These are phyloP conservation scores for Strigomonas galati DNA, from an alignment of 208 protist genomes.

Conservation along the genomic window DNA sequence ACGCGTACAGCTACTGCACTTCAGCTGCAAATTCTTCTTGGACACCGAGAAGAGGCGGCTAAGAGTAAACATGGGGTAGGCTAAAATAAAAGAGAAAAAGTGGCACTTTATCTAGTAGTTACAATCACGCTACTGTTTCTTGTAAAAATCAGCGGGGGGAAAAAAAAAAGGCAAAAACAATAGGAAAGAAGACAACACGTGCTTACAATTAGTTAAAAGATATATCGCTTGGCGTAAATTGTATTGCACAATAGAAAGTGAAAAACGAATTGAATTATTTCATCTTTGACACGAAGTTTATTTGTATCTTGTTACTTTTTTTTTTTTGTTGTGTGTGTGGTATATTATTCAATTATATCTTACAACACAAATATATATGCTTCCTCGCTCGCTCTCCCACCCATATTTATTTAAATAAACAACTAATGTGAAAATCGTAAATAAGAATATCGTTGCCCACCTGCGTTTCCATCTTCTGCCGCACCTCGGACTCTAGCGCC, in stretches of 20 bases:
- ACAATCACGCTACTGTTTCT: no score
- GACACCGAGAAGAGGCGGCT: slow-evolving; percentile 27
- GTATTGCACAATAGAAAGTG: no score
- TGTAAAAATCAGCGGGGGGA: not conserved
- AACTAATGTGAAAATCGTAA: slow-evolving; percentile 25
- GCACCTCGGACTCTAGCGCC: slow-evolving; percentile 37
- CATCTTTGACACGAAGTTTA: no score
- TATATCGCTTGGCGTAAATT: no score
- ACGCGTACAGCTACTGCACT: slow-evolving; percentile 54
- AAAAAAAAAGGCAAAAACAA: slow-evolving; percentile 5
- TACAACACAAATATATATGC: not conserved
- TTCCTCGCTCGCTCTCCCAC: not conserved
- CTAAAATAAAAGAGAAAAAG: not conserved
- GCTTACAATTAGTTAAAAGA: not conserved
- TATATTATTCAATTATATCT: no score
- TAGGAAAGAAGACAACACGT: not conserved
- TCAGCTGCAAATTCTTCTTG: slow-evolving; percentile 64
- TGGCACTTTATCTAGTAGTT: not conserved
- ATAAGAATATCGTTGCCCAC: slow-evolving; percentile 40
- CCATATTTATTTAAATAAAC: not conserved
- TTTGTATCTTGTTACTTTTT: no score
- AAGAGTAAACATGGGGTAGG: slow-evolving; percentile 19
- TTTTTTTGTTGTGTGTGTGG: not conserved
- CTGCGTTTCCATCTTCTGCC: slow-evolving; percentile 16
- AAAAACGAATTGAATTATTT: no score